Conservation (phyloP, 331 rosid species). For the Prunus yedoensis region DNA sequence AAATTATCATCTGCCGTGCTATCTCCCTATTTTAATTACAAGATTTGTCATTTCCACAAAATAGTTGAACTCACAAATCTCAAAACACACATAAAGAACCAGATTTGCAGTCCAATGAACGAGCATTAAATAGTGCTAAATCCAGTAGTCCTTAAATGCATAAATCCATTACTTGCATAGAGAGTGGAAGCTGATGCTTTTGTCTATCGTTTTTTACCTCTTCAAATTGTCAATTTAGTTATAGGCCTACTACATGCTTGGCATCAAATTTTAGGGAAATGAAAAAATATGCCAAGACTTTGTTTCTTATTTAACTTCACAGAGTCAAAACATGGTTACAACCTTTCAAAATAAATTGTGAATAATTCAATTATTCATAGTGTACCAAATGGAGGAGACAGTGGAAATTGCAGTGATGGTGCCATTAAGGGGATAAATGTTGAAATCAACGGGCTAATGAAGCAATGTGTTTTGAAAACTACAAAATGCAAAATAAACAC, state of each 20-base stretch:
- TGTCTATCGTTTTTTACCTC: neutral
- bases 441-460: neutral
- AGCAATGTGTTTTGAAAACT: no score
- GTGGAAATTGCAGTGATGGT: neutral
- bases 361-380: neutral
- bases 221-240: neutral
- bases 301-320: no score
- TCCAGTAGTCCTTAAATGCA: neutral
- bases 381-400: neutral
- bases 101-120: slow-evolving; percentile 1
- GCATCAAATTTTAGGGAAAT: neutral
- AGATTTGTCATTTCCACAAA: slow-evolving; percentile 37
- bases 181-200: neutral
- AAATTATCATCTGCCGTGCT: slow-evolving; percentile 38
- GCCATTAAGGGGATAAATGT: neutral
- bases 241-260: neutral
- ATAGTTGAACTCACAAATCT: slow-evolving; percentile 24
- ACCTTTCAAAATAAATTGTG: neutral
- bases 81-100: neutral
- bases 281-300: no score
- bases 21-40: slow-evolving; percentile 64
- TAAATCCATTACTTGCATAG: neutral
- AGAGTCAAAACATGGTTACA: no score
- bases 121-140: neutral
- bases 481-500: neutral